Evolutionary conservation across 352 stramenopile genomes (phyloP).

Genomic region (Discostella stelligera): DNA sequence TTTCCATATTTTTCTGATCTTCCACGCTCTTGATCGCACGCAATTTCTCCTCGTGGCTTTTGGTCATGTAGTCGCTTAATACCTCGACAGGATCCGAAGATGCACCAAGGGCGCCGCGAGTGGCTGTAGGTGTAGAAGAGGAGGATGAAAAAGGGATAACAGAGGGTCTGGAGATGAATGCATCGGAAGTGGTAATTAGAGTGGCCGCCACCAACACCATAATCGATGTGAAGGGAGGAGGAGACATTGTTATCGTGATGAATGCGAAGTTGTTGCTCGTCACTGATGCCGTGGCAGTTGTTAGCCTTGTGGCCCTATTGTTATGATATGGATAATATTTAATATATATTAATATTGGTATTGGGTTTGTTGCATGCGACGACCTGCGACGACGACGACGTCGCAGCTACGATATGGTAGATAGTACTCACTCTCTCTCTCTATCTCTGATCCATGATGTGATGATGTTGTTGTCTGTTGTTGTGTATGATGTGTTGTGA

Average conservation of each 20-base stretch:
- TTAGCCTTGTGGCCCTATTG: no score
- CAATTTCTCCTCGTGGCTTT: conserved; percentile 76
- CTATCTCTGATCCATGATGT: no score
- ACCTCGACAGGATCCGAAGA: conserved; percentile 15
- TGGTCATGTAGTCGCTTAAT: conserved; percentile 69
- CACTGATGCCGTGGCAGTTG: neutral
- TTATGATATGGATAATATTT: no score
- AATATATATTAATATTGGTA: no score
- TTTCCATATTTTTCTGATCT: conserved; percentile 69
- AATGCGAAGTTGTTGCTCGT: no score
- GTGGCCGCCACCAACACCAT: neutral
- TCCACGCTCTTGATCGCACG: conserved; percentile 56
- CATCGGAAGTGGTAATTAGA: neutral
- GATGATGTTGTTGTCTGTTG: no score
- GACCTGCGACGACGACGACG: no score
- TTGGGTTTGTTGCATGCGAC: no score
- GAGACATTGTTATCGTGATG: neutral
- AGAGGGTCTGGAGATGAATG: neutral
- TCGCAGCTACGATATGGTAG: no score
- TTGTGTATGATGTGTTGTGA: no score
- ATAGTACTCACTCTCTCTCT: no score
- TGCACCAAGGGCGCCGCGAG: neutral
- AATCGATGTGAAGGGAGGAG: neutral
- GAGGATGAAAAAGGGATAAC: neutral
- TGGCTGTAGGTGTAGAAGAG: neutral